phyloP scores from a whole-genome alignment of 768 basidiomycete genomes.

The Lactarius indigo region DNA sequence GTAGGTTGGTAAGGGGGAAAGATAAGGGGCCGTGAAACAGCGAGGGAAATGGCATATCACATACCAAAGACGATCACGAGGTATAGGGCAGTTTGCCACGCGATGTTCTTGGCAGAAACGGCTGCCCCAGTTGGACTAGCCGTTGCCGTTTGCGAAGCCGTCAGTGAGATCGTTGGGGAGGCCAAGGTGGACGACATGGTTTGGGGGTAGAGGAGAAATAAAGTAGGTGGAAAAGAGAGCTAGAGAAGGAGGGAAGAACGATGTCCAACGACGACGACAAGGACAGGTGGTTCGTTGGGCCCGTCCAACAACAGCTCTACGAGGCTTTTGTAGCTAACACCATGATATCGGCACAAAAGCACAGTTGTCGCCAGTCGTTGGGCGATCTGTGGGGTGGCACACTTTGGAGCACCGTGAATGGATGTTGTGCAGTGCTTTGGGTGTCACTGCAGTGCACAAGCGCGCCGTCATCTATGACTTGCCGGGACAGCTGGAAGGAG shows the following conservation, averaged over 20 bases:
- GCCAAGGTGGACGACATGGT: background rate
- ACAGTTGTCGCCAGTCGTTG: background rate
- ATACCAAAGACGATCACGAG: constrained; percentile 12
- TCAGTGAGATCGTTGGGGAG: background rate
- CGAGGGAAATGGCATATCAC: background rate
- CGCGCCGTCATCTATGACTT: background rate
- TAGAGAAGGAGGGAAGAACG: background rate
- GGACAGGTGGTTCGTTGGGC: background rate
- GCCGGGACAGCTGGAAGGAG: background rate
- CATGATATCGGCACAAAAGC: background rate
- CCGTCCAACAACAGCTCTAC: background rate
- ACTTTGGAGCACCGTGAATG: background rate
- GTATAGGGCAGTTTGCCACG: constrained; percentile 11
- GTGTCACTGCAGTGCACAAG: background rate
- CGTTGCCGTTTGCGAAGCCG: background rate
- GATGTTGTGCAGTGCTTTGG: background rate
- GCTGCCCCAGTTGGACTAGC: background rate
- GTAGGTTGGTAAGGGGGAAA: background rate
- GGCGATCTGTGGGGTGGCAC: background rate
- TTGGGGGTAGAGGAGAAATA: background rate
- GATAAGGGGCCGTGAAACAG: background rate
- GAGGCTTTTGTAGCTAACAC: background rate
- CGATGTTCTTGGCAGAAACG: background rate
- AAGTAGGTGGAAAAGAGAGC: background rate
- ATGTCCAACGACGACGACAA: background rate